Evolutionary conservation across 805 yeast species (phyloP).

Genomic region (Priceomyces castillae): DNA sequence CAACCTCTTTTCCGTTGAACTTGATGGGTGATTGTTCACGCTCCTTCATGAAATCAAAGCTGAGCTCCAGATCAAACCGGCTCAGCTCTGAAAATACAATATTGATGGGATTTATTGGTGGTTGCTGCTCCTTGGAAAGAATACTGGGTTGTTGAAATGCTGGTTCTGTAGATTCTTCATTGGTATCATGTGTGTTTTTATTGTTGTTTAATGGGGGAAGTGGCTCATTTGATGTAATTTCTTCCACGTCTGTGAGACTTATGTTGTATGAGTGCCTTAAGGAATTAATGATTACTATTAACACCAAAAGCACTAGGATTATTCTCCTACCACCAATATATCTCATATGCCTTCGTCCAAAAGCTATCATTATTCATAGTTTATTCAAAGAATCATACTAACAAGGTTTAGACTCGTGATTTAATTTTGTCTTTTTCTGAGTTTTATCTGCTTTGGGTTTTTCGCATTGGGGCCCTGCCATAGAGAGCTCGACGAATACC

Average conservation of each 20-base stretch:
- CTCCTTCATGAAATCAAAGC: slow-evolving; percentile 1
- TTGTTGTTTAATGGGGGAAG: too few species aligned
- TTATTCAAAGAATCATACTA: neutral
- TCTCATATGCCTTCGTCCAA: neutral
- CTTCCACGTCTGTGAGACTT: neutral
- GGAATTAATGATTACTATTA: neutral
- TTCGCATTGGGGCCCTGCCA: too few species aligned
- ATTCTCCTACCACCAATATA: neutral
- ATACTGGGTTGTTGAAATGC: neutral
- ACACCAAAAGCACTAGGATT: neutral
- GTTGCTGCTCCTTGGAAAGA: neutral
- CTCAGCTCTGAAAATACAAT: neutral
- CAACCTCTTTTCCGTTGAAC: slow-evolving; percentile 6
- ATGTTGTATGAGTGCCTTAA: neutral
- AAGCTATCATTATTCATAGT: neutral
- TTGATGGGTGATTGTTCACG: neutral
- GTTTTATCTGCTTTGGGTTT: neutral
- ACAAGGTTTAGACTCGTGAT: neutral
- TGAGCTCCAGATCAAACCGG: neutral
- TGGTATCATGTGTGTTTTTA: neutral
- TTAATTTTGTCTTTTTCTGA: neutral
- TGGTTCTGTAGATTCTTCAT: neutral
- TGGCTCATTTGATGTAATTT: too few species aligned
- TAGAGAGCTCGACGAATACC: too few species aligned
- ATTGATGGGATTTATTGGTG: neutral